Conservation (phyloP, 805 yeast genomes). For the Wickerhamiella slavikovae region DNA sequence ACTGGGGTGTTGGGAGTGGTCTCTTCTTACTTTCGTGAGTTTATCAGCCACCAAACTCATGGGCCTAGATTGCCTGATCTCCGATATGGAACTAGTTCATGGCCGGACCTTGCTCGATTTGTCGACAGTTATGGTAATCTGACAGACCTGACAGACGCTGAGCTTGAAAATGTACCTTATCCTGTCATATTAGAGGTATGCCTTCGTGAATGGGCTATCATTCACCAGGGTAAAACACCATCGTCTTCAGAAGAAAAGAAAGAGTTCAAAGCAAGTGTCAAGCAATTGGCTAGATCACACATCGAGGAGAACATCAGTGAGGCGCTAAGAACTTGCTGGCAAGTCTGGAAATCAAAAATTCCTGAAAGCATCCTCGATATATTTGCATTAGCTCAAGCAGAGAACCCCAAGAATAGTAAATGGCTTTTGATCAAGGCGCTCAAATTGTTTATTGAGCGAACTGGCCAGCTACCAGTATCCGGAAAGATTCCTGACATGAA, state of each 20-base stretch:
- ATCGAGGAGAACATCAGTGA: conserved; percentile 32
- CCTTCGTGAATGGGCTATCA: conserved; percentile 22
- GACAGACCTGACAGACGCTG: conserved; percentile 22
- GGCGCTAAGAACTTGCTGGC: conserved; percentile 26
- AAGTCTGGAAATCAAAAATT: conserved; percentile 18
- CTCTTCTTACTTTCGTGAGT: too few relatives aligned
- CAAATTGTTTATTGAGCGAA: conserved; percentile 23
- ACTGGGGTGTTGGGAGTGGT: too few relatives aligned
- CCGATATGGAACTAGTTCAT: conserved; percentile 38
- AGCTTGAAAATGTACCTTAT: conserved; percentile 48
- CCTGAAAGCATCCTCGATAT: conserved; percentile 8
- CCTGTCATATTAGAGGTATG: conserved; percentile 39
- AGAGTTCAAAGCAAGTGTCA: conserved; percentile 21
- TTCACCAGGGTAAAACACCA: conserved; percentile 12
- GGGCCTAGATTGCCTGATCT: conserved; percentile 45
- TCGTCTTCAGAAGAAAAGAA: conserved; percentile 24
- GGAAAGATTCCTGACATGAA: conserved; percentile 83
- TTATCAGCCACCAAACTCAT: too few relatives aligned
- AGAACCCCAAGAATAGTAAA: conserved; percentile 18
- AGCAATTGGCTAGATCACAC: conserved; percentile 18
- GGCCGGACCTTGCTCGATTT: conserved; percentile 41
- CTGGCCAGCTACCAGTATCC: conserved; percentile 37
- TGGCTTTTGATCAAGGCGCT: conserved; percentile 47
- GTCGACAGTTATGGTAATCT: conserved; percentile 33
- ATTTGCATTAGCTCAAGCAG: neutral